Conservation (phyloP, 2,329 filamentous ascomycete genomes). For the Fusarium lyarnte region DNA sequence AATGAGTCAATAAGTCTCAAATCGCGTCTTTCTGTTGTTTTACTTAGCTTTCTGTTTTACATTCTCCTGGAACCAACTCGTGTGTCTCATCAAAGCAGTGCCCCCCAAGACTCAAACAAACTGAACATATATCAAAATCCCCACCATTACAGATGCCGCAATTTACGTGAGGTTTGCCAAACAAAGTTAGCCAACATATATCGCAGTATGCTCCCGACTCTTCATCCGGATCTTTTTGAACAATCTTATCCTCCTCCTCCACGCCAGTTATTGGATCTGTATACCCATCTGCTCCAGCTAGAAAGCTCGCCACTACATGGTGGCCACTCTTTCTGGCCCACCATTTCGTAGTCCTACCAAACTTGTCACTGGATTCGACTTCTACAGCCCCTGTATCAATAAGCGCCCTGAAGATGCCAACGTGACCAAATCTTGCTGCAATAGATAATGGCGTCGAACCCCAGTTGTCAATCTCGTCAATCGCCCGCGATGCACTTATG, state of each 20-base stretch:
- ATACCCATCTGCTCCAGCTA: fast-evolving
- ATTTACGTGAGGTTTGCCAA: fast-evolving
- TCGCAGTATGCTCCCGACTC: fast-evolving
- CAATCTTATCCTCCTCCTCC: fast-evolving
- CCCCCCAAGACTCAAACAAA: background rate
- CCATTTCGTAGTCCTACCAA: fast-evolving
- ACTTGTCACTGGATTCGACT: fast-evolving
- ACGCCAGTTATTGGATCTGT: fast-evolving
- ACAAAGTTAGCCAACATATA: fast-evolving
- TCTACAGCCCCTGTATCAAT: fast-evolving
- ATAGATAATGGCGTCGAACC: fast-evolving
- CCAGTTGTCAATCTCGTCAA: background rate
- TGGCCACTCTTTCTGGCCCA: fast-evolving
- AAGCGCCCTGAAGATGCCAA: fast-evolving
- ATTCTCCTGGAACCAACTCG: background rate
- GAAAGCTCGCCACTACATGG: fast-evolving
- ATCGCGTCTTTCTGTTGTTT: too few species aligned
- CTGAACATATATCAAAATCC: background rate
- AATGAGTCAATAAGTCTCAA: too few species aligned
- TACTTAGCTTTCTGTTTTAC: too few species aligned
- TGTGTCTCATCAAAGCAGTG: background rate
- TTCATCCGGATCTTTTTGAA: fast-evolving
- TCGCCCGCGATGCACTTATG: fast-evolving
- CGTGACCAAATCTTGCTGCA: fast-evolving
- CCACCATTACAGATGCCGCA: background rate